phyloP scores from a whole-genome alignment of 257 asterid genomes.

The Leonotis leonurus region DNA sequence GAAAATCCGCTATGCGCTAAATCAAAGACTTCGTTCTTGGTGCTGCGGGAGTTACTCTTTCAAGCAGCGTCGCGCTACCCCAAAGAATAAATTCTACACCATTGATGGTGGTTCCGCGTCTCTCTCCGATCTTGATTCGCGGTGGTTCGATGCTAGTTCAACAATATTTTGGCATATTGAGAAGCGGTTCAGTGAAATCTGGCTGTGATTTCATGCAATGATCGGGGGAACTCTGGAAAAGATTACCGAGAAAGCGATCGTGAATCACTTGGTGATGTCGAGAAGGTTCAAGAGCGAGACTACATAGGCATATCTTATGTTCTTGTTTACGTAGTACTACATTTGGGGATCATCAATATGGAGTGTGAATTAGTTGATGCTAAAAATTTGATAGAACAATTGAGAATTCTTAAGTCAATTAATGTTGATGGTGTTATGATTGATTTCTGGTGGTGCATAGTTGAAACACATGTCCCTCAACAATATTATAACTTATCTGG shows the following conservation, averaged over 20 bases:
- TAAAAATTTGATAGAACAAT: constrained; percentile 37
- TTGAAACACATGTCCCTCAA: constrained; percentile 53
- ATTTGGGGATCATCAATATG: constrained; percentile 51
- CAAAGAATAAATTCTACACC: not conserved
- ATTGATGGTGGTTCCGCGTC: constrained; percentile 15
- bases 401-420: constrained; percentile 45
- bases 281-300: constrained; percentile 43
- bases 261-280: constrained; percentile 8
- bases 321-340: constrained; percentile 65
- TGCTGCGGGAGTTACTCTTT: constrained; percentile 26
- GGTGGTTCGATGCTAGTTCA: constrained; percentile 10
- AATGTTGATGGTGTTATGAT: constrained; percentile 72
- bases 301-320: constrained; percentile 58
- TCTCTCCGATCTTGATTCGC: constrained; percentile 8
- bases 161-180: constrained; percentile 3
- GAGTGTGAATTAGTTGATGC: constrained; percentile 57
- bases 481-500: constrained; percentile 69
- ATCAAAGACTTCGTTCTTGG: no score
- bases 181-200: constrained; percentile 15
- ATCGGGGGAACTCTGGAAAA: constrained; percentile 17
- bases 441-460: constrained; percentile 93
- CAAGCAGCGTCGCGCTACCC: constrained; percentile 15
- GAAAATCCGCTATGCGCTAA: no score
- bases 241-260: constrained; percentile 17
- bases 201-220: constrained; percentile 2